Conservation (phyloP, 2,329 filamentous ascomycete genomes). For the Dissoconium aciculare region DNA sequence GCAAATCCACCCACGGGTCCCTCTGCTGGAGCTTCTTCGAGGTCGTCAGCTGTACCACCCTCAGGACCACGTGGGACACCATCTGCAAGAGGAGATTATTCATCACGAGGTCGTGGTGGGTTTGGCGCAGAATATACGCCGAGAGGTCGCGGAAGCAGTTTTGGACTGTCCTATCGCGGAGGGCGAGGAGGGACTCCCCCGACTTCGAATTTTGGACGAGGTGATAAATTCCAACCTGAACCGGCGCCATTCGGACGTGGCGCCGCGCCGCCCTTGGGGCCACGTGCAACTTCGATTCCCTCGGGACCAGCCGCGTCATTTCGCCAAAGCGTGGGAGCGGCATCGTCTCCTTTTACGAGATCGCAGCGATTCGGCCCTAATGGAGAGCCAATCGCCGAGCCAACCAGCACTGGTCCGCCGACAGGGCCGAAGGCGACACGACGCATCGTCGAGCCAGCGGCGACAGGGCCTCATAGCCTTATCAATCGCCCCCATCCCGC, state of each 20-base stretch:
- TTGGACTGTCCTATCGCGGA: constrained; percentile 23
- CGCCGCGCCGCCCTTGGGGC: constrained; percentile 20
- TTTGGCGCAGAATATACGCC: constrained; percentile 21
- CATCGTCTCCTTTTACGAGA: constrained; percentile 33
- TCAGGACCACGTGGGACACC: constrained; percentile 20
- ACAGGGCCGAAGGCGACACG: constrained; percentile 17
- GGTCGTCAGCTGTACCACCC: constrained; percentile 15
- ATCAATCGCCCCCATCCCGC: constrained; percentile 17
- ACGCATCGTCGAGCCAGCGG: constrained; percentile 10
- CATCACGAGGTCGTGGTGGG: constrained; percentile 25
- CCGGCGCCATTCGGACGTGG: constrained; percentile 3
- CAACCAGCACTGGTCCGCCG: constrained; percentile 7
- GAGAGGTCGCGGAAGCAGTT: constrained; percentile 14
- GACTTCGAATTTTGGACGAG: constrained; percentile 5
- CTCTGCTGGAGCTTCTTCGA: constrained; percentile 15
- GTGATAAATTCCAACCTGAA: constrained; percentile 8
- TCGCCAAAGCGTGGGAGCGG: constrained; percentile 30
- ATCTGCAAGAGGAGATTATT: constrained; percentile 25
- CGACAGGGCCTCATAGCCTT: constrained; percentile 5
- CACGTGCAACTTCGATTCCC: constrained; percentile 19
- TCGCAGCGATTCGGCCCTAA: constrained; percentile 29
- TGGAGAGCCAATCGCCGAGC: constrained; percentile 16
- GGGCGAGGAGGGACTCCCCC: constrained; percentile 15
- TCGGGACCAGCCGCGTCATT: constrained; percentile 16
- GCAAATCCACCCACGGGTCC: constrained; percentile 21